These are phyloP conservation scores for Aspergillus ruber DNA, from an alignment of 2,329 filamentous ascomycete genomes.

Conservation along the genomic window DNA sequence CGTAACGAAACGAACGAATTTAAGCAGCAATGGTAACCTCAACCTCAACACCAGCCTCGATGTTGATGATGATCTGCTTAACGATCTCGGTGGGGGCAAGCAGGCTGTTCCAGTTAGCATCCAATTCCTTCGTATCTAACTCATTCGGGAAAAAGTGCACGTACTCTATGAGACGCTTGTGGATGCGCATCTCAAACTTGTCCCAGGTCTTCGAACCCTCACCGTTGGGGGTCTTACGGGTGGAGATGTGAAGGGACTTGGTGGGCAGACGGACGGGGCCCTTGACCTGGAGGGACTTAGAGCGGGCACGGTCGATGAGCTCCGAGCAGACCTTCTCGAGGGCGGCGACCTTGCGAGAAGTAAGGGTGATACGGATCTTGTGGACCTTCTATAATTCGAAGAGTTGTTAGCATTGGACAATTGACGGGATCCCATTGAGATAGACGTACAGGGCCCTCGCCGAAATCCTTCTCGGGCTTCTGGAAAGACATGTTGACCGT, in stretches of 20 bases:
- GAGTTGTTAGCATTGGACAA: slow-evolving; percentile 8
- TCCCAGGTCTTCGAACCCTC: slow-evolving; percentile 99
- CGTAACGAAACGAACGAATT: slow-evolving; percentile 20
- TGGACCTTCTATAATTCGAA: slow-evolving; percentile 65
- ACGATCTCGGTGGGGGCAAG: slow-evolving; percentile 86
- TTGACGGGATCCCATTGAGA: not conserved
- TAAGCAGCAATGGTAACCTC: slow-evolving; percentile 50
- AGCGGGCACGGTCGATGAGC: slow-evolving; percentile 96
- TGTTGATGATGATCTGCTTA: slow-evolving; percentile 51
- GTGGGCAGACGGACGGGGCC: slow-evolving; percentile 95
- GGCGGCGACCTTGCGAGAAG: slow-evolving; percentile 85
- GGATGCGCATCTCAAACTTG: slow-evolving; percentile 96
- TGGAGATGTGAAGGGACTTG: slow-evolving; percentile 94
- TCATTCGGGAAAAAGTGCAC: slow-evolving; percentile 27
- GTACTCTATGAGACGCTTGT: slow-evolving; percentile 95
- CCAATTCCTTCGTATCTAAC: not conserved
- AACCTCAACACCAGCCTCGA: slow-evolving; percentile 49
- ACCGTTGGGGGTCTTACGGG: slow-evolving; percentile 98
- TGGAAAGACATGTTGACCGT: slow-evolving; percentile 77
- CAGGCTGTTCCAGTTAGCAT: slow-evolving; percentile 49
- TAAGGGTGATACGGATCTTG: slow-evolving; percentile 98
- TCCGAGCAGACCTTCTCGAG: slow-evolving; percentile 98
- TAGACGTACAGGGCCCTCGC: slow-evolving; percentile 70
- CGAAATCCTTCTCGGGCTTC: slow-evolving; percentile 90
- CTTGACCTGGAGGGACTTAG: slow-evolving; percentile 98